A percentile compares a stretch with the other conserved stretches of the same genome.
phyloP scores from a whole-genome alignment of 208 protist genomes.

The Vickermania spadyakhi region DNA sequence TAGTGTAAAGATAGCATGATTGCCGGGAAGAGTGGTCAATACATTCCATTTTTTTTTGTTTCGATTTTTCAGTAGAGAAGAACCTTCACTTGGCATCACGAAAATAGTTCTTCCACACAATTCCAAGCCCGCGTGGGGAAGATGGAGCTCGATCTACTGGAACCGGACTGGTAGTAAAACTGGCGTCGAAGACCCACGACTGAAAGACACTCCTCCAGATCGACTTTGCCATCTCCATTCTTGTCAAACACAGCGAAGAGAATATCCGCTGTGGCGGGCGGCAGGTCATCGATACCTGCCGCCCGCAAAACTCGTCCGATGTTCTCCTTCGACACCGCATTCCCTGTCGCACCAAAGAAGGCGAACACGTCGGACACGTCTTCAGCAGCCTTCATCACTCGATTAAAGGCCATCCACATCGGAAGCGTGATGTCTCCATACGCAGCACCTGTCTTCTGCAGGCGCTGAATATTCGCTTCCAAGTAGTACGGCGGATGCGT shows the following conservation, averaged over 20 bases:
- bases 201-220: slow-evolving; percentile 76
- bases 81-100: too few species aligned
- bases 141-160: too few species aligned
- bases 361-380: slow-evolving; percentile 43
- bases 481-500: slow-evolving; percentile 80
- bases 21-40: too few species aligned
- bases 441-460: slow-evolving; percentile 18
- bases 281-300: slow-evolving; percentile 25
- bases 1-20: too few species aligned
- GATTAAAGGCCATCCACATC: slow-evolving; percentile 72
- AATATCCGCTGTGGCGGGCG: slow-evolving; percentile 16
- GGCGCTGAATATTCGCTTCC: slow-evolving; percentile 64
- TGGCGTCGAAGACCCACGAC: slow-evolving; percentile 36
- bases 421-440: slow-evolving; percentile 31
- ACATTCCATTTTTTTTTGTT: too few species aligned
- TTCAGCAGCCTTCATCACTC: slow-evolving; percentile 48
- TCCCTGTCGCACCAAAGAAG: slow-evolving; percentile 47
- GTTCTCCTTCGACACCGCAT: slow-evolving; percentile 36
- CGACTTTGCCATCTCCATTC: slow-evolving; percentile 68
- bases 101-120: too few species aligned
- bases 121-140: too few species aligned
- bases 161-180: not conserved
- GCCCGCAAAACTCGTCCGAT: slow-evolving; percentile 57
- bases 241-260: slow-evolving; percentile 77
- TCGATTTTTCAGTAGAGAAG: too few species aligned